Evolutionary conservation across 2,329 filamentous ascomycete genomes (phyloP), one percentile per base, ranked within the genome.

Genomic region (Helminthosporium solani): DNA sequence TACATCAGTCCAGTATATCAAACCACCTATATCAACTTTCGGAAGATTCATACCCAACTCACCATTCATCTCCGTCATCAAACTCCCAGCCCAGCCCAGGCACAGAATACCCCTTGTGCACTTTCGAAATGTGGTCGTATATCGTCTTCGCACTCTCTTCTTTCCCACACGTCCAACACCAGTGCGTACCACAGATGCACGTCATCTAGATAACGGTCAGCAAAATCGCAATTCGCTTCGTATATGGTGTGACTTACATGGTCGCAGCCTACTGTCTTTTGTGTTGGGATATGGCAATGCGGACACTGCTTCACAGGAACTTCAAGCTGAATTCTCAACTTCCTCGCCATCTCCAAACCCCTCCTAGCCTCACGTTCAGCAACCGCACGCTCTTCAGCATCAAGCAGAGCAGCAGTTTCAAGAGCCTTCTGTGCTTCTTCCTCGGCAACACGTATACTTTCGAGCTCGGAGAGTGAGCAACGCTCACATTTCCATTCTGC

Each of bases 121-220:
- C 42, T 47, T 47, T 46, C 19, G 37, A 41, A 54, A 76, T 70
- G 46, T 76, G 73, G 1, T 25, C 9, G 48, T 75, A 76, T 19
- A 77, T 72, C 2, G 49, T 37, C 0, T 35, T 30, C 2, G 40
- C 38, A 3, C 49, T 47, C 11, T 60, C 63, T 14, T 52, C 49
- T 47, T 62, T 47, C 0, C 72, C 70, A 50, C 70, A 76, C 9
- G 62, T 58, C 61, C 67, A 75, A 44, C 72, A 75, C 73, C 73
- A 75, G 46, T 75, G 66, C 14, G 51, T 55, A 2, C 58, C 54
- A 50, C 73, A 77, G 0, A 16, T 14, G 14, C 35, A 38, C n/a
- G 20, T 58, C 34, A 45, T 56, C 28, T 31, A 31, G 14, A 31
- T 5, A 31, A 6, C 9, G 5, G 28, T 31, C 28, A 31, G 28